These are phyloP conservation scores for Penicillium chermesinum DNA, from an alignment of 495 filamentous ascomycete species.

Conservation along the genomic window DNA sequence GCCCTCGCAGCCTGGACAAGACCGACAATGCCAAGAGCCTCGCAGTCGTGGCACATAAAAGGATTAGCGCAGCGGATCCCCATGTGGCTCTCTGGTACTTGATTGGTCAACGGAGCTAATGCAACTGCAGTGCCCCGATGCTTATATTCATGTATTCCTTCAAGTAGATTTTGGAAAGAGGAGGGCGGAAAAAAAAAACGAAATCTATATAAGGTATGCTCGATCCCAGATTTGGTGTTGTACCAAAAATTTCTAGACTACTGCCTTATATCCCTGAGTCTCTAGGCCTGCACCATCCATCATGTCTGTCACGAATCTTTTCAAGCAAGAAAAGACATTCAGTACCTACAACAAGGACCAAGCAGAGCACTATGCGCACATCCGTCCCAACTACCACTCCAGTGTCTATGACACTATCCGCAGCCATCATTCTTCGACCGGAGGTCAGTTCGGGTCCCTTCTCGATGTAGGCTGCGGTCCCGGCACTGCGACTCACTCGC, in stretches of 20 bases:
- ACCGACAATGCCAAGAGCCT: not conserved
- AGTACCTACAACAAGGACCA: constrained; percentile 36
- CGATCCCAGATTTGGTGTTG: too few species aligned
- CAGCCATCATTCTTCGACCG: constrained; percentile 42
- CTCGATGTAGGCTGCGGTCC: constrained; percentile 55
- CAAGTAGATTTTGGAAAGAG: not conserved
- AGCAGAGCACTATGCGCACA: constrained; percentile 37
- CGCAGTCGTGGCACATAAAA: not conserved
- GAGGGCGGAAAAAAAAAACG: not conserved
- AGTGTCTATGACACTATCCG: constrained; percentile 42
- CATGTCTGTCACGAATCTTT: not conserved
- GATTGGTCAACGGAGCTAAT: not conserved
- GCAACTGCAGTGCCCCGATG: not conserved
- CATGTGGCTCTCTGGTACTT: not conserved
- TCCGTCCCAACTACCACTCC: constrained; percentile 37
- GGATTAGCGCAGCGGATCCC: not conserved
- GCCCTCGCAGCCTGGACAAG: not conserved
- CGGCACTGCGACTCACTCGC: constrained; percentile 34
- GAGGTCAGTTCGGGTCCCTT: constrained; percentile 37
- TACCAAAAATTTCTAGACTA: too few species aligned
- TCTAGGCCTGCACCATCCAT: not conserved
- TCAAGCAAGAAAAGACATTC: constrained; percentile 32
- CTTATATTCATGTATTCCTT: not conserved
- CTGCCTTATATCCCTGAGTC: not conserved
- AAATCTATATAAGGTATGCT: not conserved